Base-by-base conservation (phyloP, 441 rosid species). In the Gossypium trilobum region DNA sequence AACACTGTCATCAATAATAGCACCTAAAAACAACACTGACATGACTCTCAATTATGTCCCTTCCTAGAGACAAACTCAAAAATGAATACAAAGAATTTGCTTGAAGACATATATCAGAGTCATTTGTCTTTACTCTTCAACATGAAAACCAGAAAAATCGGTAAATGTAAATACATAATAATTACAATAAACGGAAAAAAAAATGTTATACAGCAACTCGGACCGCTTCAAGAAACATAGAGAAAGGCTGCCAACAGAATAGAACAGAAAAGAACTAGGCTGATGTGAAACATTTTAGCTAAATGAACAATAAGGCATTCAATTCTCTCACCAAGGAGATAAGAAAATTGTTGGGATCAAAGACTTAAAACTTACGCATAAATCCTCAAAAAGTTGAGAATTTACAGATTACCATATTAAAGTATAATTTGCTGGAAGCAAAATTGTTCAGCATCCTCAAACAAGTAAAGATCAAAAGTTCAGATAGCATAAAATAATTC, bases 1-100 rank as follows among this genome's bases (percentile, higher is more conserved):
- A 85, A 58, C 69, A 78, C 51, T 42, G 27, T 42, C 23, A 59
- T 58, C 56, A 71, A 71, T 23, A 22, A 71, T 42, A 71, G 48
- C 23, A 59, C 56, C 10, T 42, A 57, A 65, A 57, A 62, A 16
- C 10, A 71, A 42, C 55, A 58, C 16, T 39, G 57, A 71, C 17
- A 42, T 71, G n/a, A 42, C 48, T n/a, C 67, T 42, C 55, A 42
- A 5, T 59, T 71, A 48, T 9, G 5, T 9, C 29, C 59, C 22
- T 27, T 29, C 25, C 48, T 16, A 4, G 59, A 51, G 17, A 29
- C 72, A 29, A 9, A 68, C 25, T 51, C 48, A 27, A 27, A 51
- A 68, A 16, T 25, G 27, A 60, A 29, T 29, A 29, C 11, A 68
- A 17, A 17, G 48, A 52, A 17, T 29, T n/a, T 46, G 56, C 42